Conservation (phyloP, 2,329 filamentous ascomycete genomes). For the Fusarium camptoceras region DNA sequence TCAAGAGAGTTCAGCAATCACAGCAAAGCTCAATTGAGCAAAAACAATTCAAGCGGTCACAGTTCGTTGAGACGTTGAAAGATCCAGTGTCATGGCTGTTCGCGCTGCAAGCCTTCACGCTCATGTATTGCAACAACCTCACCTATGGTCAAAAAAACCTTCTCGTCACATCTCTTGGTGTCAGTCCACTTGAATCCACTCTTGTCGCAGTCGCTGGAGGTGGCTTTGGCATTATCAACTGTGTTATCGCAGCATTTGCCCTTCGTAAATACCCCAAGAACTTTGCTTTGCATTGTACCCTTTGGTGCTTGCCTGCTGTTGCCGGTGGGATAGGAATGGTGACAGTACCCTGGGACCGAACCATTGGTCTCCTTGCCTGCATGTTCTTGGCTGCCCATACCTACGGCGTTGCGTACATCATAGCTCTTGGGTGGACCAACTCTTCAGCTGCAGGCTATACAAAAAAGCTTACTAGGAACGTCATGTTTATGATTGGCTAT, state of each 20-base stretch:
- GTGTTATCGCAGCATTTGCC: constrained; percentile 49
- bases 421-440: constrained; percentile 18
- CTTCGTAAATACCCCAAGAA: constrained; percentile 49
- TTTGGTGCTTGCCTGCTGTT: constrained; percentile 46
- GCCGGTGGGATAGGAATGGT: constrained; percentile 47
- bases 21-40: constrained; percentile 54
- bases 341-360: constrained; percentile 44
- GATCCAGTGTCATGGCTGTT: constrained; percentile 52
- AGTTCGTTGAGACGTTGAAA: constrained; percentile 46
- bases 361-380: constrained; percentile 42
- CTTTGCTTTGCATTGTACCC: constrained; percentile 47
- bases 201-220: constrained; percentile 54
- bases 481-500: constrained; percentile 55
- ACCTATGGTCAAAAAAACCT: constrained; percentile 56
- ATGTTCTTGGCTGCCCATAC: constrained; percentile 51
- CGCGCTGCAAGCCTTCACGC: constrained; percentile 47
- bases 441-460: constrained; percentile 22
- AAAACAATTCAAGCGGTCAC: constrained; percentile 50
- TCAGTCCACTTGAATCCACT: constrained; percentile 53
- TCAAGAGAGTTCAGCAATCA: constrained; percentile 49
- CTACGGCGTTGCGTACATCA: constrained; percentile 43
- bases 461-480: constrained; percentile 58
- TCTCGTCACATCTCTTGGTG: constrained; percentile 51
- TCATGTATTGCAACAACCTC: constrained; percentile 55
- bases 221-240: constrained; percentile 49